These are phyloP conservation scores for Acer yangbiense DNA, from an alignment of 345 rosid genomes.

Conservation along the genomic window DNA sequence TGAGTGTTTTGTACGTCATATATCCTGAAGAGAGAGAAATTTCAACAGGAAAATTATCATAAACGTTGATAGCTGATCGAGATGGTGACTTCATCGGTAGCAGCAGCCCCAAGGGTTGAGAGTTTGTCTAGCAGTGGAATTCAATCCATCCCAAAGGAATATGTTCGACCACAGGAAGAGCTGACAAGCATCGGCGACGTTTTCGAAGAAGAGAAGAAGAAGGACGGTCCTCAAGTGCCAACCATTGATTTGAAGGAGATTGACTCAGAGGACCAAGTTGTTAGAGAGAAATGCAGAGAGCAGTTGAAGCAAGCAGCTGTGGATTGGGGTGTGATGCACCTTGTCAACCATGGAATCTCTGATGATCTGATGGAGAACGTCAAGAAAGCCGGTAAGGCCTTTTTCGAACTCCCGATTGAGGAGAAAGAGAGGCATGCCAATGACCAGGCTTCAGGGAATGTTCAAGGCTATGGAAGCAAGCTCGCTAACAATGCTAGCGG, in stretches of 20 bases:
- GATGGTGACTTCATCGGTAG: constrained; percentile 27
- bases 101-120: constrained; percentile 57
- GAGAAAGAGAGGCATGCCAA: constrained; percentile 93
- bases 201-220: constrained; percentile 75
- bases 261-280: constrained; percentile 49
- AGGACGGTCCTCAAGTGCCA: constrained; percentile 84
- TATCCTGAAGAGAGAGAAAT: not conserved
- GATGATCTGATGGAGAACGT: constrained; percentile 61
- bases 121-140: constrained; percentile 74
- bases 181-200: constrained; percentile 64
- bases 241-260: constrained; percentile 69
- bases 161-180: constrained; percentile 78
- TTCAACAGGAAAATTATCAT: not conserved
- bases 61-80: not conserved
- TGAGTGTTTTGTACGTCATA: not conserved
- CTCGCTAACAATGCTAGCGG: constrained; percentile 88
- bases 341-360: constrained; percentile 80
- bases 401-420: constrained; percentile 66
- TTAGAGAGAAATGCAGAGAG: constrained; percentile 53
- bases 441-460: constrained; percentile 73
- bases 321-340: constrained; percentile 97
- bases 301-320: constrained; percentile 59
- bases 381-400: constrained; percentile 60
- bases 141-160: constrained; percentile 70
- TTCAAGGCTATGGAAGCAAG: constrained; percentile 97